A percentile compares a stretch with the other conserved stretches of the same genome.
phyloP scores from a whole-genome alignment of 2,329 filamentous ascomycete species.

The Waltergamsia citrina region DNA sequence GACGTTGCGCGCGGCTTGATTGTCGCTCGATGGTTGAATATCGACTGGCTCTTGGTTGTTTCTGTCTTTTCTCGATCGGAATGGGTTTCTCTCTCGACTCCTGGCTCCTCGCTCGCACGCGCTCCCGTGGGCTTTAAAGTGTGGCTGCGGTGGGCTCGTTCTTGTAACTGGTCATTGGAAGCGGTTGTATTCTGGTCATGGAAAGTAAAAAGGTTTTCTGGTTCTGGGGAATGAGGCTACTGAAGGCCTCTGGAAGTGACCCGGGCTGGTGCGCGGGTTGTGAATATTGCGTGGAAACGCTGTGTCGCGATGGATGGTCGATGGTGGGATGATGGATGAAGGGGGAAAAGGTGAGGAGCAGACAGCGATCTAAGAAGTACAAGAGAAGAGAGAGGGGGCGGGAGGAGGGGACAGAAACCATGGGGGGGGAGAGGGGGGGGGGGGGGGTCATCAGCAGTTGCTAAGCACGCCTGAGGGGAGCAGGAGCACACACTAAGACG shows the following conservation, averaged over 20 bases:
- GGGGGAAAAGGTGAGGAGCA: conserved; percentile 7
- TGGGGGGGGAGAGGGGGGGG: conserved; percentile 4
- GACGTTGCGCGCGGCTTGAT: background rate
- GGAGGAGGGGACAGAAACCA: conserved; percentile 4
- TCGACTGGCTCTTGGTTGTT: conserved; percentile 27
- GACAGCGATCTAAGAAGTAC: conserved; percentile 6
- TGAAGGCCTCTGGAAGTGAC: conserved; percentile 12
- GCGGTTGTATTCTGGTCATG: conserved; percentile 29
- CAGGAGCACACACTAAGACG: background rate
- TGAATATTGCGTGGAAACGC: background rate
- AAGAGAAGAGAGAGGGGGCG: conserved; percentile 5
- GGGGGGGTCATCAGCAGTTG: background rate
- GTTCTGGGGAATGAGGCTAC: conserved; percentile 16
- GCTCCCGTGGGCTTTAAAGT: conserved; percentile 64
- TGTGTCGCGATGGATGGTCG: conserved; percentile 4
- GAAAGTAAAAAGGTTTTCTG: conserved; percentile 21
- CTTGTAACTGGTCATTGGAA: conserved; percentile 43
- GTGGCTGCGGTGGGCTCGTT: conserved; percentile 48
- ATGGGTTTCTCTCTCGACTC: conserved; percentile 25
- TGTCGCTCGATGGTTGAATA: conserved; percentile 50
- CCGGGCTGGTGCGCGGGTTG: background rate
- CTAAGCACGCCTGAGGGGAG: background rate
- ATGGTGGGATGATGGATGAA: conserved; percentile 7
- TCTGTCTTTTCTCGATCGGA: conserved; percentile 11
- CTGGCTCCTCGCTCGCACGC: conserved; percentile 48